Conservation (phyloP, 2,329 filamentous ascomycete species). For the Calonectria crousiana region DNA sequence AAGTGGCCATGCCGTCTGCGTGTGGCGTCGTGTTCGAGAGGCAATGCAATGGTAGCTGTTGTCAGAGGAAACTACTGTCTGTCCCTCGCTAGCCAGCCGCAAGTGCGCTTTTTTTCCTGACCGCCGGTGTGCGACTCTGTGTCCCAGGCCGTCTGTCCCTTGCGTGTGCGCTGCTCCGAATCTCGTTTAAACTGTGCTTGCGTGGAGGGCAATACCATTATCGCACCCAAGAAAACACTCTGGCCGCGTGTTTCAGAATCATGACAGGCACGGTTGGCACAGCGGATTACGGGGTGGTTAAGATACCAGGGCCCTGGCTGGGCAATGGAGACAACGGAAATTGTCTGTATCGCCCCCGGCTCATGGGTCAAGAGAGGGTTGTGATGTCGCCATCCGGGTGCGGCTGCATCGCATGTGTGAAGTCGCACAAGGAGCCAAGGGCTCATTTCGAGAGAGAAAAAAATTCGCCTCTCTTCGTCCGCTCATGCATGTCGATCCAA, state of each 20-base stretch:
- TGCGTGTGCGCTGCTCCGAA: neutral
- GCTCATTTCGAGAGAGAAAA: constrained; percentile 3
- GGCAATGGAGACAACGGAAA: constrained; percentile 33
- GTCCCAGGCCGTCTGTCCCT: neutral
- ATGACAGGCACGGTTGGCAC: constrained; percentile 22
- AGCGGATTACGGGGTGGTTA: constrained; percentile 30
- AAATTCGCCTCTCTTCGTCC: neutral
- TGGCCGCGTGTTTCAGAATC: constrained; percentile 41
- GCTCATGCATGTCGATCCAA: constrained; percentile 10
- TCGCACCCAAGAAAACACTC: constrained; percentile 22
- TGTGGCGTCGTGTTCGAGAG: neutral
- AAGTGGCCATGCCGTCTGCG: constrained; percentile 1
- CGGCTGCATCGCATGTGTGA: constrained; percentile 11
- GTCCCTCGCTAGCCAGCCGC: neutral
- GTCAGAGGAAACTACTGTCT: neutral
- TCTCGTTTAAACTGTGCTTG: constrained; percentile 20
- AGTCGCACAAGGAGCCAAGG: constrained; percentile 12
- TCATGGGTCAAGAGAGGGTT: neutral
- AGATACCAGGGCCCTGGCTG: constrained; percentile 32
- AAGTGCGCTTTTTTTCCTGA: constrained; percentile 13
- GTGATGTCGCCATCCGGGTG: constrained; percentile 15
- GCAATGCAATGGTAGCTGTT: neutral
- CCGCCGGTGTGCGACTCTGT: constrained; percentile 4
- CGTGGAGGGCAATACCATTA: constrained; percentile 29
- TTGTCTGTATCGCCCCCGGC: constrained; percentile 34